A percentile compares a stretch with the other conserved stretches of the same genome.
phyloP scores from a whole-genome alignment of 352 stramenopile species.

The Globisporangium megalacanthum region DNA sequence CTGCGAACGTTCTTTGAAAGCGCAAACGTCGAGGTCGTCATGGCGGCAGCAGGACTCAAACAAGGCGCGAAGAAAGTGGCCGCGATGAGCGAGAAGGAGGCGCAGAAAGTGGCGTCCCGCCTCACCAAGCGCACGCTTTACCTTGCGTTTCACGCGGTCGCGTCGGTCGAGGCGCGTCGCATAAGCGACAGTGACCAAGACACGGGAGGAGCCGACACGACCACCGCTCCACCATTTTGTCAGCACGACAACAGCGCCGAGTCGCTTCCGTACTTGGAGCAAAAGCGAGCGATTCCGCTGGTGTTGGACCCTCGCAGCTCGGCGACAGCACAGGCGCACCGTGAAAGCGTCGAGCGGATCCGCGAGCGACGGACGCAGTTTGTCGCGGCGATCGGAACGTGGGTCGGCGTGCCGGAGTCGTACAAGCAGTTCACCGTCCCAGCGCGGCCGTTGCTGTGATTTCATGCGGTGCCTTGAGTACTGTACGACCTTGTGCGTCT shows the following conservation, averaged over 20 bases:
- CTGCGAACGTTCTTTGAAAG: conserved; percentile 30
- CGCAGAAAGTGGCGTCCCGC: conserved; percentile 53
- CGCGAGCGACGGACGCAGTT: conserved; percentile 6
- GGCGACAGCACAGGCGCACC: neutral
- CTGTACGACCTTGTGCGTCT: too few relatives aligned
- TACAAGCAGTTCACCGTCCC: conserved; percentile 42
- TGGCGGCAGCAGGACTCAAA: conserved; percentile 56
- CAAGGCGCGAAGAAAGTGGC: conserved; percentile 65
- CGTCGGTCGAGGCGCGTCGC: neutral
- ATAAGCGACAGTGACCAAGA: neutral
- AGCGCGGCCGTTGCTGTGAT: conserved; percentile 1
- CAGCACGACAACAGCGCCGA: neutral
- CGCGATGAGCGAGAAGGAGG: conserved; percentile 35
- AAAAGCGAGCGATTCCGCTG: conserved; percentile 30
- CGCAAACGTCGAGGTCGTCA: conserved; percentile 47
- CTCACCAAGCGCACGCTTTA: conserved; percentile 59
- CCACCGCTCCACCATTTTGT: neutral
- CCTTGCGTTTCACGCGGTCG: conserved; percentile 26
- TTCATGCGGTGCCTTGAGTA: too few relatives aligned
- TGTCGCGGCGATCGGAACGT: conserved; percentile 14
- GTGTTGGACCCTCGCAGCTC: neutral
- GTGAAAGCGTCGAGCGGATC: neutral
- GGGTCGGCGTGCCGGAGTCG: conserved; percentile 25
- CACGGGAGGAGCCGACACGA: neutral
- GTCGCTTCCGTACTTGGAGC: conserved; percentile 25